Evolutionary conservation across 768 basidiomycete genomes (phyloP).

Genomic region (Calocera viscosa): DNA sequence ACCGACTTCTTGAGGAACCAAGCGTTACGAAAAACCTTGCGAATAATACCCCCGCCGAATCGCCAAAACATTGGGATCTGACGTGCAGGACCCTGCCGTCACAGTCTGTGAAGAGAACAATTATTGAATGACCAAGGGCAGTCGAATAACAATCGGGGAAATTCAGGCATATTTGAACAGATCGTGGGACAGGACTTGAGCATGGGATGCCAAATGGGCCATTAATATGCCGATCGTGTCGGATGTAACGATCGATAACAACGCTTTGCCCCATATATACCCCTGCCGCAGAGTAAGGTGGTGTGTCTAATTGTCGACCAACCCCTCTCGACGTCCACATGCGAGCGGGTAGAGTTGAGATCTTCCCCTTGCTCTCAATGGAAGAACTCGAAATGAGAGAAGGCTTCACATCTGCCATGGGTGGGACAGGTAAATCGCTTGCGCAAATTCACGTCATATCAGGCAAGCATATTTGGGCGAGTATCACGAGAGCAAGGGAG

Average conservation of each 20-base stretch:
- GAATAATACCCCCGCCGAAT: neutral
- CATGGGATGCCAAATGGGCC: neutral
- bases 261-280: neutral
- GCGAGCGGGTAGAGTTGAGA: no score
- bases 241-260: neutral
- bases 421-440: neutral
- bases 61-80: neutral
- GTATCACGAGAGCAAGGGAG: conserved; percentile 5
- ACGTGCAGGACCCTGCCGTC: neutral
- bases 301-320: neutral
- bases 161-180: no score
- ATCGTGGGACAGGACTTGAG: no score
- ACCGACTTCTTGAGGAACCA: neutral
- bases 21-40: neutral
- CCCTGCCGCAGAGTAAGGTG: neutral
- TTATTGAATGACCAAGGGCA: no score
- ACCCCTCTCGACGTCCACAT: no score
- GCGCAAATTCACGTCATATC: neutral
- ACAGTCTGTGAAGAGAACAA: no score
- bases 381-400: no score
- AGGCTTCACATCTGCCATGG: neutral
- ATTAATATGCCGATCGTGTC: neutral
- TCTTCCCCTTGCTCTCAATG: no score
- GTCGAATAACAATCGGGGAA: no score
- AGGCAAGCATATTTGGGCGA: neutral